Evolutionary conservation across 176 grass and related monocot species (phyloP).

Genomic region (Ensete glaucum): DNA sequence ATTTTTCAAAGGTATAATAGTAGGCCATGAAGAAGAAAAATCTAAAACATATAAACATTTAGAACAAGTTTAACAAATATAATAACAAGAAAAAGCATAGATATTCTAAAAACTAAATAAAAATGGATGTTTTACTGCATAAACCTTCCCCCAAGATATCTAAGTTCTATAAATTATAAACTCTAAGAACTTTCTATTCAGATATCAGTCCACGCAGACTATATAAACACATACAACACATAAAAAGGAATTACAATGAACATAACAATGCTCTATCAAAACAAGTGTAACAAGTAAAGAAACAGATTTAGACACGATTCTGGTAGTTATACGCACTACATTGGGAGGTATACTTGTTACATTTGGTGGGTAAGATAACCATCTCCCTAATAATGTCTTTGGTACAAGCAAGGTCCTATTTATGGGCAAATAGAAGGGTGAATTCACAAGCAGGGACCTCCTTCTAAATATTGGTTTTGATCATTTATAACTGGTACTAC

Average conservation of each 20-base stretch:
- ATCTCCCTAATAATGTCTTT: neutral
- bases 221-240: neutral
- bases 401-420: neutral
- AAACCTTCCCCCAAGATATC: no score
- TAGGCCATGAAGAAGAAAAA: neutral
- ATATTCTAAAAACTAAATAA: neutral
- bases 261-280: no score
- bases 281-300: no score
- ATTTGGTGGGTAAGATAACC: neutral
- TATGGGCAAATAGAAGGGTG: no score
- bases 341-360: no score
- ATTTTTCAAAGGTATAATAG: slow-evolving; percentile 17
- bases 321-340: no score
- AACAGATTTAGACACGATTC: no score
- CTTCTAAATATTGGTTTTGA: no score
- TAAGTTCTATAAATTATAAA: no score
- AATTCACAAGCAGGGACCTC: no score
- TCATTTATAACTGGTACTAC: no score
- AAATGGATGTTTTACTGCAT: neutral
- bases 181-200: no score
- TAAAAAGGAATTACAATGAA: neutral
- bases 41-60: neutral
- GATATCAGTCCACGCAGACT: neutral
- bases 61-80: neutral
- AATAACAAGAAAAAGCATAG: neutral